These are phyloP conservation scores for Phallus indusiatus DNA, from an alignment of 768 basidiomycete genomes.

Conservation along the genomic window DNA sequence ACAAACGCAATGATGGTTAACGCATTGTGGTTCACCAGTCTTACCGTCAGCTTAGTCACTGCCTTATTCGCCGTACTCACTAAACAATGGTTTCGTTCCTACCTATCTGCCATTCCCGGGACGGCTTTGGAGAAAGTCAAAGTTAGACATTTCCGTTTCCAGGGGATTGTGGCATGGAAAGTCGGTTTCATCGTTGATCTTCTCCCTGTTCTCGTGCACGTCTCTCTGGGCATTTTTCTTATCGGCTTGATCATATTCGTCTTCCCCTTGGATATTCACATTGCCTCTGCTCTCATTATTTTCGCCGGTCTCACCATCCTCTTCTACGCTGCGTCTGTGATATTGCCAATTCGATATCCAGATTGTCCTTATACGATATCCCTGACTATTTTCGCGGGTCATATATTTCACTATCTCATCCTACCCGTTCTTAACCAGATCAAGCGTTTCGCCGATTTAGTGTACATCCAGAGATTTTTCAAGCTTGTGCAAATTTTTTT, in stretches of 20 bases:
- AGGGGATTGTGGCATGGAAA: not conserved
- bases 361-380: too few species aligned
- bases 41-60: not conserved
- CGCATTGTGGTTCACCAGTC: not conserved
- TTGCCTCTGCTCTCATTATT: too few species aligned
- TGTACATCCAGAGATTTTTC: too few species aligned
- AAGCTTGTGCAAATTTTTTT: too few species aligned
- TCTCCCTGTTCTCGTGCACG: not conserved
- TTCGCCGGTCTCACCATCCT: too few species aligned
- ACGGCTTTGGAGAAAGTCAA: not conserved
- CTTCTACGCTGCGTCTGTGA: too few species aligned
- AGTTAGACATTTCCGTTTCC: not conserved
- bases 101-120: not conserved
- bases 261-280: not conserved
- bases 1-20: not conserved
- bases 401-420: too few species aligned
- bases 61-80: not conserved
- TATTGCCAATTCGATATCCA: too few species aligned
- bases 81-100: not conserved
- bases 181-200: not conserved
- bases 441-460: too few species aligned
- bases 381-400: too few species aligned
- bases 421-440: too few species aligned
- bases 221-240: not conserved
- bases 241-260: not conserved